Conservation (phyloP, 2,329 filamentous ascomycete species). For the Verticillium isaacii region DNA sequence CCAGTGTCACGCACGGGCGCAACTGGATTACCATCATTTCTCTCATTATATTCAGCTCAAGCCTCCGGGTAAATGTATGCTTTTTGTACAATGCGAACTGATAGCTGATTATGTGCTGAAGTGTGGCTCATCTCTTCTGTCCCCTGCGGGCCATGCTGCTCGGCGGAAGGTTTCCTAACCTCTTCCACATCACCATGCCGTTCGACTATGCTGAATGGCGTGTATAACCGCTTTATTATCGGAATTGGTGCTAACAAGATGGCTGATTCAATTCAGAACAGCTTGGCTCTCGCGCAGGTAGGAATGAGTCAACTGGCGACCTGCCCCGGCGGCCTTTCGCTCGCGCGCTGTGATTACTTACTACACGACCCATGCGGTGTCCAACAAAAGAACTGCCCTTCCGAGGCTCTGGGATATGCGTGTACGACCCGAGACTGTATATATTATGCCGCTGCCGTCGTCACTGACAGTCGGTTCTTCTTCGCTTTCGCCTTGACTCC, state of each 20-base stretch:
- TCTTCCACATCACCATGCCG: not conserved
- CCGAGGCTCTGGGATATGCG: not conserved
- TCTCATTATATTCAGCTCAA: too few relatives aligned
- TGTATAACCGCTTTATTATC: not conserved
- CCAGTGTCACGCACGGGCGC: too few relatives aligned
- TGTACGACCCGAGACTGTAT: not conserved
- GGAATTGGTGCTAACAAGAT: not conserved
- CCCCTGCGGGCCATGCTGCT: not conserved
- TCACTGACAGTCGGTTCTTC: slow-evolving; percentile 37
- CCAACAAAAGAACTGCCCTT: not conserved
- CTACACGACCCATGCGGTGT: not conserved
- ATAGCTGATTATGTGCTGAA: not conserved
- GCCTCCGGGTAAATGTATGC: not conserved
- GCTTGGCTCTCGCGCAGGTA: not conserved
- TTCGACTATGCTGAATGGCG: too few relatives aligned
- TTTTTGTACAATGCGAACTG: not conserved
- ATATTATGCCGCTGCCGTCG: slow-evolving; percentile 15
- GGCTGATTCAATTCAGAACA: too few relatives aligned
- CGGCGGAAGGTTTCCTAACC: not conserved
- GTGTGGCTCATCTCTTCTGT: not conserved
- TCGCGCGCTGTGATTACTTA: not conserved
- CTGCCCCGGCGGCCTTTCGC: not conserved
- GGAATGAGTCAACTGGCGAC: not conserved
- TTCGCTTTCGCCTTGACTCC: slow-evolving; percentile 35
- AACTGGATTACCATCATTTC: too few relatives aligned